phyloP scores from a whole-genome alignment of 1,139 yeast species.

The Suhomyces kunorum region DNA sequence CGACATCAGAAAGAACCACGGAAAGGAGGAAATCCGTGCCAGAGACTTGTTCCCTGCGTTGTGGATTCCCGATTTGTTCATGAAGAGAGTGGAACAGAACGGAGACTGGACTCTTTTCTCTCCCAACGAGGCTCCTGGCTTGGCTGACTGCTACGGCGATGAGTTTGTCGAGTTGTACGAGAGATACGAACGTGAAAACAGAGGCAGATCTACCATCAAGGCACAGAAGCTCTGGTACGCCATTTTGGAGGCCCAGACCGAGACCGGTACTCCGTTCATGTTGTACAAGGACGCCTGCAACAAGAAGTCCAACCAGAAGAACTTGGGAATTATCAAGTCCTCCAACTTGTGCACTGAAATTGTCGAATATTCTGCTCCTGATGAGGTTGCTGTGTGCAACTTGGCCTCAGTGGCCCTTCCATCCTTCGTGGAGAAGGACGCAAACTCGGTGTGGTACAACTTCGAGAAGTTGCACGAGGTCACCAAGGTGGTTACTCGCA shows the following conservation, averaged over 20 bases:
- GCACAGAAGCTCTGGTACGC: conserved; percentile 91
- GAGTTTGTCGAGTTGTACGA: conserved; percentile 74
- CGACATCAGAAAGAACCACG: conserved; percentile 56
- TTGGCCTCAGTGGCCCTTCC: conserved; percentile 87
- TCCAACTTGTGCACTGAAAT: conserved; percentile 90
- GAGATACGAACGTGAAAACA: conserved; percentile 68
- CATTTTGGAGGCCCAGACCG: conserved; percentile 85
- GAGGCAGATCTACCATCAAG: conserved; percentile 69
- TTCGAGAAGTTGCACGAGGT: conserved; percentile 57
- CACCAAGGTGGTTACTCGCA: conserved; percentile 54
- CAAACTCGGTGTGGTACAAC: conserved; percentile 44
- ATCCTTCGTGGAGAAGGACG: conserved; percentile 55
- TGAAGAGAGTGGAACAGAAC: conserved; percentile 81
- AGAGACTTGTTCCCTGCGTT: conserved; percentile 58
- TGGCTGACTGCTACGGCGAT: conserved; percentile 77
- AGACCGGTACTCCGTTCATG: conserved; percentile 93
- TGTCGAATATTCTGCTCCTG: conserved; percentile 84
- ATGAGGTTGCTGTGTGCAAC: conserved; percentile 90
- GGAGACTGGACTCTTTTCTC: conserved; percentile 84
- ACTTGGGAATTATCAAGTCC: conserved; percentile 82
- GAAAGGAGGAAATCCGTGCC: conserved; percentile 57
- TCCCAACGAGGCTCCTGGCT: conserved; percentile 86
- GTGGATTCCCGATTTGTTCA: conserved; percentile 68
- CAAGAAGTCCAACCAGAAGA: conserved; percentile 79
- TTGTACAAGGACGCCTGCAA: conserved; percentile 88